phyloP scores from a whole-genome alignment of 306 rosid species.

The Malus domestica region DNA sequence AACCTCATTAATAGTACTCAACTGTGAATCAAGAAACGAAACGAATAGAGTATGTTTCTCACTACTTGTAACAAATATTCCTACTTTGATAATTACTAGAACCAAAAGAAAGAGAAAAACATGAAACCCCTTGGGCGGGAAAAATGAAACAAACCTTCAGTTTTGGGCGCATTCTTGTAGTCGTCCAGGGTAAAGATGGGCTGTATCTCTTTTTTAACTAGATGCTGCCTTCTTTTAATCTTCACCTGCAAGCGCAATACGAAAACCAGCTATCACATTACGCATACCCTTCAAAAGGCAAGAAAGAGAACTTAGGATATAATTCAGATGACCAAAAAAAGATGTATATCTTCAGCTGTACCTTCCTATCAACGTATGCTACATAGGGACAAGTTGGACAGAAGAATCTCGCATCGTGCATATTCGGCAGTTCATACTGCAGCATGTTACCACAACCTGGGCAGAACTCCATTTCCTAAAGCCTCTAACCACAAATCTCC shows the following conservation, averaged over 20 bases:
- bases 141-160: slow-evolving; percentile 39
- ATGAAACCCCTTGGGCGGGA: not conserved
- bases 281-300: not conserved
- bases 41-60: not conserved
- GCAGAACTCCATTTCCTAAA: slow-evolving; percentile 53
- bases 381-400: slow-evolving; percentile 62
- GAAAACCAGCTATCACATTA: not conserved
- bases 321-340: not conserved
- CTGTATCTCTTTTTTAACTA: slow-evolving; percentile 49
- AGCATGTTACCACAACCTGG: slow-evolving; percentile 57
- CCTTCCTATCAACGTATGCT: slow-evolving; percentile 35
- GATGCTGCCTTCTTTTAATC: slow-evolving; percentile 50
- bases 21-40: not conserved
- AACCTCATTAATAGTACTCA: not conserved
- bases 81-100: not conserved
- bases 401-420: slow-evolving; percentile 47
- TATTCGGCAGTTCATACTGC: slow-evolving; percentile 42
- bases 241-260: slow-evolving; percentile 34
- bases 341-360: not conserved
- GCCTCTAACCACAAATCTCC: not conserved
- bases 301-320: not conserved
- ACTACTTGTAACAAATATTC: not conserved
- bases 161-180: slow-evolving; percentile 44
- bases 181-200: slow-evolving; percentile 46
- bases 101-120: not conserved